These are phyloP conservation scores for Gyrodon lividus DNA, from an alignment of 768 basidiomycete genomes.

Conservation along the genomic window DNA sequence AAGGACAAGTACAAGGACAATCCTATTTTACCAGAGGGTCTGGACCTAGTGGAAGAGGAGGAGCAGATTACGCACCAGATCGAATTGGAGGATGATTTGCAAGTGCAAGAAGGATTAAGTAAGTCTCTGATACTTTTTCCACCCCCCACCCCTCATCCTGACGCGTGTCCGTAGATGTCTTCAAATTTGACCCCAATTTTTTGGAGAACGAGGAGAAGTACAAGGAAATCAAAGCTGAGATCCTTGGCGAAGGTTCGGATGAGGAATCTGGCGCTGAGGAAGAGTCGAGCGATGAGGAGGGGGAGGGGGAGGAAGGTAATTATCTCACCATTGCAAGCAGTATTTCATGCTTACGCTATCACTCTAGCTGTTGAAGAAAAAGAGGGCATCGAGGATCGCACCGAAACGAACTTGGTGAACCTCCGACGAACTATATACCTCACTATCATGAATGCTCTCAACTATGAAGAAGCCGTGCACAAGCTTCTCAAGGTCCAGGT, in stretches of 20 bases:
- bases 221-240: conserved; percentile 86
- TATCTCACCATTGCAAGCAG: conserved; percentile 17
- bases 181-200: conserved; percentile 90
- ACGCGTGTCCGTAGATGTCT: conserved; percentile 64
- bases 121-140: conserved; percentile 33
- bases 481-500: conserved; percentile 94
- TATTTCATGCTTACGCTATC: conserved; percentile 16
- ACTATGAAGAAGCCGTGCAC: conserved; percentile 98
- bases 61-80: conserved; percentile 97
- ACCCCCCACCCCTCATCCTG: conserved; percentile 3
- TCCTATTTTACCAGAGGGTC: conserved; percentile 87
- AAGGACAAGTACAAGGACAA: conserved; percentile 99
- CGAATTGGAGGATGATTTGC: conserved; percentile 87
- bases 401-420: conserved; percentile 95
- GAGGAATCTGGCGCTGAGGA: conserved; percentile 66
- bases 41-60: conserved; percentile 97
- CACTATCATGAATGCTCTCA: conserved; percentile 98
- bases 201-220: conserved; percentile 94
- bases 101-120: conserved; percentile 95
- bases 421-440: conserved; percentile 91
- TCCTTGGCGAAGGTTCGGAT: conserved; percentile 85
- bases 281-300: conserved; percentile 64
- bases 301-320: conserved; percentile 52
- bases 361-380: conserved; percentile 66
- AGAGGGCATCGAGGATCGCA: conserved; percentile 90